Evolutionary conservation across 2,329 filamentous ascomycete species (phyloP).

Genomic region (Pyrenochaeta sp.): DNA sequence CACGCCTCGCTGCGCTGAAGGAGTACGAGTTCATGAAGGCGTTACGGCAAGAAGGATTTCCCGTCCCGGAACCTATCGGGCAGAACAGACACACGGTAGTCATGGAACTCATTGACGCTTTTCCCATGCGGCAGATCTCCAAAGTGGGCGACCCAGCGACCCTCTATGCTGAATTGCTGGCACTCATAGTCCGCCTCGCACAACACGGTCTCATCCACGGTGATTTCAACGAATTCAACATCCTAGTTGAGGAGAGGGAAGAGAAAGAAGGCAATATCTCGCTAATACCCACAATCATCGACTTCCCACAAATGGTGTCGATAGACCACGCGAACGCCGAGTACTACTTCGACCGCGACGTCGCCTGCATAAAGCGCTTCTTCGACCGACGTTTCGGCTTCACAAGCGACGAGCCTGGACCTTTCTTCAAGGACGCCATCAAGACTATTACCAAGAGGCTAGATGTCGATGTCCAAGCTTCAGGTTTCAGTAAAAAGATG

Average conservation of each 20-base stretch:
- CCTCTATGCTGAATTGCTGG: constrained; percentile 92
- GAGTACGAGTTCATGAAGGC: constrained; percentile 95
- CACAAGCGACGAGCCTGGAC: constrained; percentile 79
- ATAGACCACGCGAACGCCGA: constrained; percentile 93
- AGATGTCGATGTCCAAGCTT: constrained; percentile 89
- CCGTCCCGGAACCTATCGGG: constrained; percentile 84
- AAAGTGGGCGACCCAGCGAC: constrained; percentile 80
- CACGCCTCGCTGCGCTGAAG: constrained; percentile 87
- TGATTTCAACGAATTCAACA: constrained; percentile 99
- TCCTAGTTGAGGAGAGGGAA: constrained; percentile 81
- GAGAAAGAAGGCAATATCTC: constrained; percentile 52
- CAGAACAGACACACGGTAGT: constrained; percentile 96
- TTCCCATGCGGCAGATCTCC: constrained; percentile 88
- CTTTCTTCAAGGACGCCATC: constrained; percentile 84
- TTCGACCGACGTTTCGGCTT: constrained; percentile 92
- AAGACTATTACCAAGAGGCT: constrained; percentile 76
- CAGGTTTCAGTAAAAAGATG: constrained; percentile 97
- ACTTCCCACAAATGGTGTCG: constrained; percentile 98
- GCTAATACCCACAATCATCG: constrained; percentile 85
- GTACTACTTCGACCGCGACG: constrained; percentile 97
- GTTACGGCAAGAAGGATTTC: constrained; percentile 82
- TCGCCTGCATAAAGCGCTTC: constrained; percentile 93
- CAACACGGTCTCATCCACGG: constrained; percentile 92
- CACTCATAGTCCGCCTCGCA: constrained; percentile 83
- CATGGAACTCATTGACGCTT: constrained; percentile 93